A percentile compares a stretch with the other conserved stretches of the same genome.
Conservation (phyloP, 2,329 filamentous ascomycete species). For the Aspergillus sojae region DNA sequence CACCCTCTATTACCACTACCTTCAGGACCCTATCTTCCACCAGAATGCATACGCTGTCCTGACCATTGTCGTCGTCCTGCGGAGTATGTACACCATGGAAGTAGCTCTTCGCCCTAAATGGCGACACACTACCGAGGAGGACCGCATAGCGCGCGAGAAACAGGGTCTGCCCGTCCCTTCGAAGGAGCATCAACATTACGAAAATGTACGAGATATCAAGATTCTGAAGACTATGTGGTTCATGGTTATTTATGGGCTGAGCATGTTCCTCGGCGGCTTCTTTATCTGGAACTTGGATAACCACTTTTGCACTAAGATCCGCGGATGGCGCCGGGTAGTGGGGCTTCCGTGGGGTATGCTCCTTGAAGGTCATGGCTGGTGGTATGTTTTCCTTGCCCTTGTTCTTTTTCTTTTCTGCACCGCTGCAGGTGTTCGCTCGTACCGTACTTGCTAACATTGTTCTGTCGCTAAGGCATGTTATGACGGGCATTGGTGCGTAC, state of each 20-base stretch:
- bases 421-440: neutral
- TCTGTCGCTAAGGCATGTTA: conserved; percentile 62
- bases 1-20: conserved; percentile 77
- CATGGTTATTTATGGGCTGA: conserved; percentile 70
- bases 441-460: conserved; percentile 17
- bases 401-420: neutral
- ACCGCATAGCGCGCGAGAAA: conserved; percentile 44
- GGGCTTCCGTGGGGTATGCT: conserved; percentile 79
- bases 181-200: conserved; percentile 49
- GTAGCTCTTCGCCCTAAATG: conserved; percentile 62
- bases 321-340: conserved; percentile 66
- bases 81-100: conserved; percentile 79
- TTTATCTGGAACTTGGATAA: conserved; percentile 80
- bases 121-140: conserved; percentile 51
- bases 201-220: conserved; percentile 58
- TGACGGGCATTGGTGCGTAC: conserved; percentile 82
- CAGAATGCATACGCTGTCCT: conserved; percentile 76
- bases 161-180: conserved; percentile 43
- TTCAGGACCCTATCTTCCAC: conserved; percentile 81
- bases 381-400: conserved; percentile 48
- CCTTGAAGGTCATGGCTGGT: conserved; percentile 74
- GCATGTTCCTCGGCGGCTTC: conserved; percentile 74
- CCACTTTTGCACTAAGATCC: conserved; percentile 68
- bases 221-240: conserved; percentile 73
- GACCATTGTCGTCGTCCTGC: conserved; percentile 69